A percentile compares a stretch with the other conserved stretches of the same genome.
Evolutionary conservation across 1,284 basidiomycete species (phyloP).

Genomic region (Papiliotrema nemorosa): DNA sequence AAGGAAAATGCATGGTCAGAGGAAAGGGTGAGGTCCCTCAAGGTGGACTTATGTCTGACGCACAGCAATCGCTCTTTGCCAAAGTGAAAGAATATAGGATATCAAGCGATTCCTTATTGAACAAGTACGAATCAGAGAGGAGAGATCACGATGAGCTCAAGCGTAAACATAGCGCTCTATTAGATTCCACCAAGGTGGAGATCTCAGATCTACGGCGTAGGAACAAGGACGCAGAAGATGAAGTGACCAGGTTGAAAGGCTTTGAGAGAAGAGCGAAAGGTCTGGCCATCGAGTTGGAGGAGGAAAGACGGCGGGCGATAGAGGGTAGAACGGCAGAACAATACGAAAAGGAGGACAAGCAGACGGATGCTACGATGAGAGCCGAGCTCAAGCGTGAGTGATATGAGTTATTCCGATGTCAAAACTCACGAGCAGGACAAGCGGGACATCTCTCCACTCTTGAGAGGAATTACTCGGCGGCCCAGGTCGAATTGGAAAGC

Average conservation of each 20-base stretch:
- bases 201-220: constrained; percentile 12
- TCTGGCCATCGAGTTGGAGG: constrained; percentile 42
- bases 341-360: constrained; percentile 19
- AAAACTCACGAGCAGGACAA: constrained; percentile 27
- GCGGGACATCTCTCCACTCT: constrained; percentile 31
- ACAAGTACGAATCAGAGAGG: constrained; percentile 11
- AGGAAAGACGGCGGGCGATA: constrained; percentile 27
- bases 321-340: constrained; percentile 13
- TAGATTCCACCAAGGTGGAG: constrained; percentile 15
- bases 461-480: constrained; percentile 26
- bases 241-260: constrained; percentile 24
- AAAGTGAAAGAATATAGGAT: constrained; percentile 10
- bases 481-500: constrained; percentile 37
- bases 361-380: constrained; percentile 27
- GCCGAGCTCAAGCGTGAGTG: constrained; percentile 41
- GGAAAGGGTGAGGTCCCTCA: constrained; percentile 26
- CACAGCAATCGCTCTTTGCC: neutral
- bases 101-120: constrained; percentile 1
- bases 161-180: constrained; percentile 12
- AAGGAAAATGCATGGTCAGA: constrained; percentile 25
- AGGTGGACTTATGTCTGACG: no score
- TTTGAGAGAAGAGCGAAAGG: constrained; percentile 38
- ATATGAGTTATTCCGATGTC: neutral
- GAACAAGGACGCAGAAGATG: constrained; percentile 29
- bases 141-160: constrained; percentile 21